Base-by-base conservation (phyloP, 2,329 filamentous ascomycete species). In the Trichoderma sp. region DNA sequence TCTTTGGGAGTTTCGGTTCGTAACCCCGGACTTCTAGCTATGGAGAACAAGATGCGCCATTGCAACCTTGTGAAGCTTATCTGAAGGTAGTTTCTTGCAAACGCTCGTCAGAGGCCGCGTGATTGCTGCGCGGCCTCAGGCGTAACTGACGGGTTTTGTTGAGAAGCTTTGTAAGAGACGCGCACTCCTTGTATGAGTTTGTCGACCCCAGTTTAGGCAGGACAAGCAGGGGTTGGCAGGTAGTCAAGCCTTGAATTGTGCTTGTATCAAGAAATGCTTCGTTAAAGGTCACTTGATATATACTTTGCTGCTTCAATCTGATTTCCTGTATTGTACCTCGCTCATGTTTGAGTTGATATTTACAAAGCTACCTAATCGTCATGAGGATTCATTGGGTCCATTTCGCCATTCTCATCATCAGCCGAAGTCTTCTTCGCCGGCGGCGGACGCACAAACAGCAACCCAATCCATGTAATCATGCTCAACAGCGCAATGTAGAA, bases 401-500 rank as follows among this genome's bases (percentile, higher is more conserved):
- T 58, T 28, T 71, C 69, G 7, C 67, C 69, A 5, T 56, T 68
- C 3, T 71, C 69, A 6, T 71, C 69, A 7, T 63, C 69, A 7
- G 66, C 68, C 1, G 57, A 58, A 4, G 26, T 34, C 0, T 69
- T 66, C 21, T 71, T 69, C 14, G 57, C 58, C 1, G 41, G 73
- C 14, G 78, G 78, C 43, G 74, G 72, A 14, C 68, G 68, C 3
- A 80, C 75, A 55, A 78, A 74, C 14, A 72, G 61, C 7, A 77
- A 60, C 0, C 74, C 75, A 2, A 71, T 58, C 65, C 74, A 71
- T 6, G 75, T 69, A 1, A 76, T 1, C 1, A 52, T 56, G 7
- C 70, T 75, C 5, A 79, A 67, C 14, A 74, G 65, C 0, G 73
- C 72, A 17, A 79, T 67, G 56, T 80, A 80, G 54, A 79, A 74